phyloP scores from a whole-genome alignment of 805 yeast species.

The Candida ovalis region DNA sequence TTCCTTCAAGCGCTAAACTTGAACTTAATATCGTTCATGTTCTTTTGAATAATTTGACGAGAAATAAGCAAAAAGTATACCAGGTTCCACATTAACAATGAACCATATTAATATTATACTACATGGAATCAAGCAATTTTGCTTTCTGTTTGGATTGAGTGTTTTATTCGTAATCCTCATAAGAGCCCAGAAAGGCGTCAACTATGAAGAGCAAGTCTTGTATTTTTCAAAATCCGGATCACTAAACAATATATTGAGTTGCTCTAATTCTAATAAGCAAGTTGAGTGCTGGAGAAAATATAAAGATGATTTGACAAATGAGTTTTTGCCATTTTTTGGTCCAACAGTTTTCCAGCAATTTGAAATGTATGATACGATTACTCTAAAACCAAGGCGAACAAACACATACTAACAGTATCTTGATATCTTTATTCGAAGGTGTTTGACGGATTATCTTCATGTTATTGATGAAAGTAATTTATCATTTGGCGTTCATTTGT shows the following conservation, averaged over 20 bases:
- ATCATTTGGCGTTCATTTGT: slow-evolving; percentile 14
- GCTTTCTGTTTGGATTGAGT: too few species aligned
- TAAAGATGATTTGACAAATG: neutral
- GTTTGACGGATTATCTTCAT: slow-evolving; percentile 9
- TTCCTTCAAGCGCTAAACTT: neutral
- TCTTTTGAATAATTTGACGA: too few species aligned
- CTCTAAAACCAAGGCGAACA: neutral
- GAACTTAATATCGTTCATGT: neutral
- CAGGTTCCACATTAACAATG: too few species aligned
- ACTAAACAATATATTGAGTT: neutral
- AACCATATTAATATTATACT: too few species aligned
- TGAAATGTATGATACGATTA: slow-evolving; percentile 4
- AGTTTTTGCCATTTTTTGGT: neutral
- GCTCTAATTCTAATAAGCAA: neutral
- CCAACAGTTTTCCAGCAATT: slow-evolving; percentile 15
- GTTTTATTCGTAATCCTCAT: too few species aligned
- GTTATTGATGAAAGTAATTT: slow-evolving; percentile 4
- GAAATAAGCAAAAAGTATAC: too few species aligned
- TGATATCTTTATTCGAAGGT: slow-evolving; percentile 5
- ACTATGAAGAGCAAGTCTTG: neutral
- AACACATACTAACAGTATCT: too few species aligned
- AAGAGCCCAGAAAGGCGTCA: too few species aligned
- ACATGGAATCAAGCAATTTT: too few species aligned
- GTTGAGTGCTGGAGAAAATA: neutral
- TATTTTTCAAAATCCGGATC: neutral